Evolutionary conservation across 2,329 filamentous ascomycete genomes (phyloP).

Genomic region (Shiraia bambusicola): DNA sequence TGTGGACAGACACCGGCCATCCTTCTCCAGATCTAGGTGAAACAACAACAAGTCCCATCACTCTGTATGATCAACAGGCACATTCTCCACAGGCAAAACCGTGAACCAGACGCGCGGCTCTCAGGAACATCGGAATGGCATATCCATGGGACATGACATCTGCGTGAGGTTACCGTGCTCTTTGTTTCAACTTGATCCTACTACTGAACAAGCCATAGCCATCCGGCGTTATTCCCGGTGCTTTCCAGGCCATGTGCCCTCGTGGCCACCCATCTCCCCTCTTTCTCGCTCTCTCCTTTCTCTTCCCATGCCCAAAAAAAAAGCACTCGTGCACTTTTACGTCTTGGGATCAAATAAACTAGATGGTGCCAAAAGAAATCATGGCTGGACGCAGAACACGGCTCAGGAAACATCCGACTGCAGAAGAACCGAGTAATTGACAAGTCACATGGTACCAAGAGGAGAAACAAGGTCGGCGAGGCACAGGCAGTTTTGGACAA

Average conservation of each 20-base stretch:
- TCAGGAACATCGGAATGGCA: slow-evolving; percentile 10
- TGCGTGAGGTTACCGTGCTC: not conserved
- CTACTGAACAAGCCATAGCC: slow-evolving; percentile 2
- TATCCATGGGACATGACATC: slow-evolving; percentile 8
- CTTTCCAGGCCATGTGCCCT: not conserved
- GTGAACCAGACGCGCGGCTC: slow-evolving; percentile 27
- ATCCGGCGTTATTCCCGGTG: slow-evolving; percentile 8
- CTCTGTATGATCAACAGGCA: slow-evolving; percentile 23
- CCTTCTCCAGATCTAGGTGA: not conserved
- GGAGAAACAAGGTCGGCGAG: slow-evolving; percentile 14
- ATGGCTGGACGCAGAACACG: not conserved
- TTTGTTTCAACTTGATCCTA: not conserved
- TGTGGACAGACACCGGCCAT: slow-evolving; percentile 9
- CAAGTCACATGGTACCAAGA: slow-evolving; percentile 1
- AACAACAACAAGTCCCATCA: slow-evolving; percentile 15
- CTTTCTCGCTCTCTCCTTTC: not conserved
- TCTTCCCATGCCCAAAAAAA: not conserved
- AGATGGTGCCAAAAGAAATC: not conserved
- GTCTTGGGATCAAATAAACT: no score
- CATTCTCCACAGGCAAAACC: slow-evolving; percentile 18
- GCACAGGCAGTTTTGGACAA: slow-evolving; percentile 11
- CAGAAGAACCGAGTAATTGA: not conserved
- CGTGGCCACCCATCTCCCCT: slow-evolving; percentile 5
- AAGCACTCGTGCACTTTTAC: no score
- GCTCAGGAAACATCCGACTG: no score